Base-by-base conservation (phyloP, 805 yeast species). In the Metschnikowia gelsemii region DNA sequence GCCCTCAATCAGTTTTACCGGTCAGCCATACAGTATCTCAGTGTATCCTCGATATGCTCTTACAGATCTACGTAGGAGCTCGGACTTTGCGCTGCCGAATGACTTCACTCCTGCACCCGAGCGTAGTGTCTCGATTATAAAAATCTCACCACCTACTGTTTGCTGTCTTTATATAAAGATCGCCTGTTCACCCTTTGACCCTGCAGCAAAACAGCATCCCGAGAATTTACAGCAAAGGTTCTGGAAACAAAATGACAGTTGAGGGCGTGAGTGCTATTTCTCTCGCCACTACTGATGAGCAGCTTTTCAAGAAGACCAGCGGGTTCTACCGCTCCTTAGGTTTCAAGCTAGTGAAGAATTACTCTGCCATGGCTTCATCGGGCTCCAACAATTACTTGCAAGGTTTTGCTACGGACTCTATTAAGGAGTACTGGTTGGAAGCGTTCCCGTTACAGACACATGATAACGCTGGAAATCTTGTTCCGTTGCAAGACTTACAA, bases 351-450 rank as follows among this genome's bases (percentile, higher is more conserved):
- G 70, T 79, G 34, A 79, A 82, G 56, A 79, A 72, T 52, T 84
- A 72, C 60, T 70, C 80, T 46, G 81, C 82, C 48, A 76, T 58
- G 67, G 58, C 61, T 56, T 28, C 42, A 21, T n/a, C 49, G 16
- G 35, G 39, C 18, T 23, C 40, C 16, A 52, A 52, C 44, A 56
- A 58, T 29, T 50, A 58, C 23, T 59, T 69, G 12, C 60, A 66
- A 33, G 90, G 90, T 4, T 67, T 84, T 33, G 75, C 87, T 7
- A 70, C 68, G 42, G 87, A 83, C 49, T 83, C 90, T 0, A 55
- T 82, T 36, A 75, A 71, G 48, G 95, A 85, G 61, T 62, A 78
- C 21, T 85, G 95, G 95, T 58, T 85, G 34, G 86, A 83, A 59
- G 66, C 80, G 17, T 83, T 79, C 59, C 87, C 86, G 16, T 64